Percentiles rank a stretch among this genome's conserved stretches.
Evolutionary conservation across 2,329 filamentous ascomycete species (phyloP).

Genomic region (Sodiomyces alkalinus): DNA sequence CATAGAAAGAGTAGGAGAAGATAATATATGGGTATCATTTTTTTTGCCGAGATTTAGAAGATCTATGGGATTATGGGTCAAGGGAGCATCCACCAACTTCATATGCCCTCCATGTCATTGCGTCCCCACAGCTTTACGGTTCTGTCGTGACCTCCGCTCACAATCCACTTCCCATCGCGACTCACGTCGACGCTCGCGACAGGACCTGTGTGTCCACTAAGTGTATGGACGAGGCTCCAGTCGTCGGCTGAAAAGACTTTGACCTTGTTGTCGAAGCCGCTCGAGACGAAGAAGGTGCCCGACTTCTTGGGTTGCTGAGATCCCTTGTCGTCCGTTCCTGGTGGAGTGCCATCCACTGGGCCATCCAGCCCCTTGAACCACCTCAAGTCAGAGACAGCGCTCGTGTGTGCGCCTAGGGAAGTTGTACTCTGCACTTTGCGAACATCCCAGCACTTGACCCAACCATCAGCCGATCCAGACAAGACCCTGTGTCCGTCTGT

Average conservation of each 20-base stretch:
- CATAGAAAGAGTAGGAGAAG: too few species aligned
- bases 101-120: conserved; percentile 51
- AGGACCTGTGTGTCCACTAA: conserved; percentile 83
- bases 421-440: conserved; percentile 73
- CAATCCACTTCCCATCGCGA: conserved; percentile 77
- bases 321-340: conserved; percentile 50
- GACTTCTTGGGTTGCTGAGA: conserved; percentile 62
- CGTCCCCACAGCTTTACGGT: conserved; percentile 94
- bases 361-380: conserved; percentile 88
- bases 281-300: conserved; percentile 79
- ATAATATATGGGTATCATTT: too few species aligned
- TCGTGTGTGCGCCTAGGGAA: conserved; percentile 79
- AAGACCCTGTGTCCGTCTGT: conserved; percentile 82
- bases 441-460: conserved; percentile 96
- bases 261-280: conserved; percentile 88
- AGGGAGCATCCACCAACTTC: too few species aligned
- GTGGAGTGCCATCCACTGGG: conserved; percentile 43
- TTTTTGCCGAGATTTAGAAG: too few species aligned
- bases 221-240: conserved; percentile 76
- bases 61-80: too few species aligned
- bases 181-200: conserved; percentile 86
- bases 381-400: conserved; percentile 79
- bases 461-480: conserved; percentile 86
- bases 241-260: conserved; percentile 95
- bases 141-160: conserved; percentile 83